phyloP scores from a whole-genome alignment of 2,329 filamentous ascomycete species.

The Neocucurbitaria cava region DNA sequence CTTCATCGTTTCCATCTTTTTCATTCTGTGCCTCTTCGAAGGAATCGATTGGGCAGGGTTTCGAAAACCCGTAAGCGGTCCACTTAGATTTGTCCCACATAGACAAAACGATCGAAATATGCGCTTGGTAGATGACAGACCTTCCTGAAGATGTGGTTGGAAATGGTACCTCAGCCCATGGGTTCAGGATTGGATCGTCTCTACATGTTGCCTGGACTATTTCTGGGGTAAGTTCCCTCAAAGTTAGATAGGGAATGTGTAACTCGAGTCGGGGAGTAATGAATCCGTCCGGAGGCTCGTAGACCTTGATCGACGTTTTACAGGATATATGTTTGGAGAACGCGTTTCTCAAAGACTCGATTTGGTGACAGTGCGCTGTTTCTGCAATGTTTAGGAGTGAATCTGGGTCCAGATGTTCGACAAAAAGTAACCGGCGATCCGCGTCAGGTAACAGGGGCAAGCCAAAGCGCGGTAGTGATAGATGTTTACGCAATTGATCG shows the following conservation, averaged over 20 bases:
- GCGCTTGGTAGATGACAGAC: neutral
- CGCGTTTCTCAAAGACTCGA: conserved; percentile 1
- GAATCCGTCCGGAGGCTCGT: conserved; percentile 1
- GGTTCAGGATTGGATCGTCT: too few species aligned
- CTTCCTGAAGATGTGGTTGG: too few species aligned
- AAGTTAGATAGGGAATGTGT: conserved; percentile 1
- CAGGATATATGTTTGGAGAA: conserved; percentile 5
- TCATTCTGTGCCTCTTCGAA: neutral
- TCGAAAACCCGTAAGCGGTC: conserved; percentile 8
- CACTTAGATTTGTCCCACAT: conserved; percentile 8
- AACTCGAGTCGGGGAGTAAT: neutral
- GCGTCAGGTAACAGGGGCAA: too few species aligned
- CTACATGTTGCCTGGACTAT: neutral
- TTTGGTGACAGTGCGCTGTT: neutral
- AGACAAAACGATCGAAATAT: conserved; percentile 9
- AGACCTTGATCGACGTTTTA: conserved; percentile 4
- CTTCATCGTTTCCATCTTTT: neutral
- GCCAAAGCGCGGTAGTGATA: too few species aligned
- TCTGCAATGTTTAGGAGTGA: conserved; percentile 1
- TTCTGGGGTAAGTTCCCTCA: neutral
- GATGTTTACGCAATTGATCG: too few species aligned
- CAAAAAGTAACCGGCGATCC: too few species aligned
- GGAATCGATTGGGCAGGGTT: neutral
- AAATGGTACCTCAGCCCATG: too few species aligned
- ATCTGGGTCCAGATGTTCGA: conserved; percentile 2